Percentiles rank a stretch among this genome's conserved stretches.
Conservation (phyloP, 139 green algal species). For the Desmodesmus armatus region DNA sequence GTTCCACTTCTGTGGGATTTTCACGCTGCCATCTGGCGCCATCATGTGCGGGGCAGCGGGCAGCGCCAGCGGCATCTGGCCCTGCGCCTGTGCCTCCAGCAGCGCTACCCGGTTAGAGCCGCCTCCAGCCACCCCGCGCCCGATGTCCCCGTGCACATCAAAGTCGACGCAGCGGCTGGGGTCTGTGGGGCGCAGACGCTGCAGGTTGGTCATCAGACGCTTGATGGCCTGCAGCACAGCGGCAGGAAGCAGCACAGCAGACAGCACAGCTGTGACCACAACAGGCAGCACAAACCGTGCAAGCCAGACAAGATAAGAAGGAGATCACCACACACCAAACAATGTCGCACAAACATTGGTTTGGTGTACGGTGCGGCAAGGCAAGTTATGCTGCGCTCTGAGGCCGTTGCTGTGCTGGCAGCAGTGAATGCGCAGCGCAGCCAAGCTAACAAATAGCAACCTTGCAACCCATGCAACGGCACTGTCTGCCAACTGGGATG, state of each 20-base stretch:
- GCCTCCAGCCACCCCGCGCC: slow-evolving; percentile 16
- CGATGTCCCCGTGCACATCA: slow-evolving; percentile 19
- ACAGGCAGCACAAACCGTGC: not conserved
- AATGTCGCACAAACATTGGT: too few relatives aligned
- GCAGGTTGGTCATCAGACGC: slow-evolving; percentile 88
- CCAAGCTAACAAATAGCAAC: too few relatives aligned
- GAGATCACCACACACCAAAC: too few relatives aligned
- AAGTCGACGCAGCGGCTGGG: slow-evolving; percentile 90
- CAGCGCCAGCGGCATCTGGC: slow-evolving; percentile 37
- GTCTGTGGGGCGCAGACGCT: slow-evolving; percentile 88
- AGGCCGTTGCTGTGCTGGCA: too few relatives aligned
- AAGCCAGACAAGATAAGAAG: not conserved
- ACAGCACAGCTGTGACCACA: not conserved
- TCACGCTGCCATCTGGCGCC: slow-evolving; percentile 60
- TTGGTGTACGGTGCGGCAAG: too few relatives aligned
- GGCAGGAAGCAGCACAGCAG: not conserved
- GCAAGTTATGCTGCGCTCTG: too few relatives aligned
- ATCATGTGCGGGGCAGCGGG: slow-evolving; percentile 30
- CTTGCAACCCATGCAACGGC: too few relatives aligned
- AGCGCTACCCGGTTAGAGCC: slow-evolving; percentile 27
- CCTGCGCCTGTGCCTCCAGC: slow-evolving; percentile 27
- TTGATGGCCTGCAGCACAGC: slow-evolving; percentile 79
- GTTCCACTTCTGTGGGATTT: slow-evolving; percentile 56
- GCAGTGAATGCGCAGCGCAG: too few relatives aligned
- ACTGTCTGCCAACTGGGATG: not conserved